Conservation (phyloP, 208 protist species). For the Leishmania major region DNA sequence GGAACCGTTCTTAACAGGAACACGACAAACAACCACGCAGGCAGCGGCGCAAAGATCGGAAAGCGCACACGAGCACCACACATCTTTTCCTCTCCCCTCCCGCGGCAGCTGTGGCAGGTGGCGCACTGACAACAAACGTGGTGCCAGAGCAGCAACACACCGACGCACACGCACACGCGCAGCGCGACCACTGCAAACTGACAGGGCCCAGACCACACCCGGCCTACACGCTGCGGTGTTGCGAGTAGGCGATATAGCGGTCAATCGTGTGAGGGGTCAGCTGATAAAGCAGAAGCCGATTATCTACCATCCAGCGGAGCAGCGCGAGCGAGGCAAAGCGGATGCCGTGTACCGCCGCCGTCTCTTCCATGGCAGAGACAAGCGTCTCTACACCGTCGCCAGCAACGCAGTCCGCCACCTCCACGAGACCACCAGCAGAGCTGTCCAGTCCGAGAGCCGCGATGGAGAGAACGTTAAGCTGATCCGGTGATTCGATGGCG, state of each 20-base stretch:
- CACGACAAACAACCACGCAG: not conserved
- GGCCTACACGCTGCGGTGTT: not conserved
- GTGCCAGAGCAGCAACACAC: not conserved
- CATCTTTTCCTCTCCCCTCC: not conserved
- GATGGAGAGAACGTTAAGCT: slow-evolving; percentile 62
- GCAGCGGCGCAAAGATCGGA: not conserved
- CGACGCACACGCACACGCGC: not conserved
- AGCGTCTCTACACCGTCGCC: slow-evolving; percentile 12
- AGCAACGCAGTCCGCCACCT: slow-evolving; percentile 43
- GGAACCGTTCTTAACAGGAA: not conserved
- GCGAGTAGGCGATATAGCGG: slow-evolving; percentile 8
- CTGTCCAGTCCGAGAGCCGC: slow-evolving; percentile 46
- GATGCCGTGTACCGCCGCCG: not conserved
- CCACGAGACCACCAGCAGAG: slow-evolving; percentile 60
- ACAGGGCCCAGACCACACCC: not conserved
- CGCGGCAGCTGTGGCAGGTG: not conserved
- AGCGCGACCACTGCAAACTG: not conserved
- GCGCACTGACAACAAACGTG: not conserved
- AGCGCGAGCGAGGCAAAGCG: slow-evolving; percentile 35
- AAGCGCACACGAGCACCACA: too few relatives aligned
- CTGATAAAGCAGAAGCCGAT: slow-evolving; percentile 33
- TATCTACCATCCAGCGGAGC: slow-evolving; percentile 34
- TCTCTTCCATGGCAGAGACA: slow-evolving; percentile 23
- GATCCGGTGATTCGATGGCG: slow-evolving; percentile 32
- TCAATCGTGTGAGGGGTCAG: slow-evolving; percentile 8